phyloP scores from a whole-genome alignment of 2,329 filamentous ascomycete species.

The Xylariaceae sp. region DNA sequence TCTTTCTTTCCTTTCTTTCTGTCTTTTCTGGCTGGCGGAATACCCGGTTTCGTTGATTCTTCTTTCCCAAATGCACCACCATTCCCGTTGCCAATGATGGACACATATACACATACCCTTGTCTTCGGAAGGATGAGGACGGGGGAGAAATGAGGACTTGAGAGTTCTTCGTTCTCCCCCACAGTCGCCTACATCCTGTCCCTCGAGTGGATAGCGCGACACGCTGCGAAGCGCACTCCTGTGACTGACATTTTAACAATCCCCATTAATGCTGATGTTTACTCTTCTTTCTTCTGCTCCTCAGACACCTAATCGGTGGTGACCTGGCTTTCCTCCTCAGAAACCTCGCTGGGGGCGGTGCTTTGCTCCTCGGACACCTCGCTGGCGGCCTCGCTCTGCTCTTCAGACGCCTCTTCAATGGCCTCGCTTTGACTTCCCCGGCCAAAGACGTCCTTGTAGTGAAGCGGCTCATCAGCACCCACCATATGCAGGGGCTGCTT shows the following conservation, averaged over 20 bases:
- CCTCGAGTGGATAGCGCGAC: neutral
- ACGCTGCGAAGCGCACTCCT: neutral
- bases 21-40: too few relatives aligned
- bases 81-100: too few relatives aligned
- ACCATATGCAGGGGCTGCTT: slow-evolving; percentile 43
- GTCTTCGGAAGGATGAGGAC: neutral
- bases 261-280: neutral
- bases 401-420: neutral
- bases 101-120: neutral
- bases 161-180: neutral
- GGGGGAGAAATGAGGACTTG: neutral
- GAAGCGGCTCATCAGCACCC: slow-evolving; percentile 23
- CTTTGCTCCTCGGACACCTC: too few relatives aligned
- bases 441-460: slow-evolving; percentile 12
- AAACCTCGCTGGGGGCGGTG: too few relatives aligned
- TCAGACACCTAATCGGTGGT: neutral
- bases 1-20: too few relatives aligned
- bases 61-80: too few relatives aligned
- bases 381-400: neutral
- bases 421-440: neutral
- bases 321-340: too few relatives aligned
- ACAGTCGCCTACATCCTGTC: neutral
- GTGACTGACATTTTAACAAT: neutral
- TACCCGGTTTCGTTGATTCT: too few relatives aligned
- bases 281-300: neutral